A percentile compares a stretch with the other conserved stretches of the same genome.
Conservation (phyloP, 208 protist genomes). For the Trypanosomatidae sp. region DNA sequence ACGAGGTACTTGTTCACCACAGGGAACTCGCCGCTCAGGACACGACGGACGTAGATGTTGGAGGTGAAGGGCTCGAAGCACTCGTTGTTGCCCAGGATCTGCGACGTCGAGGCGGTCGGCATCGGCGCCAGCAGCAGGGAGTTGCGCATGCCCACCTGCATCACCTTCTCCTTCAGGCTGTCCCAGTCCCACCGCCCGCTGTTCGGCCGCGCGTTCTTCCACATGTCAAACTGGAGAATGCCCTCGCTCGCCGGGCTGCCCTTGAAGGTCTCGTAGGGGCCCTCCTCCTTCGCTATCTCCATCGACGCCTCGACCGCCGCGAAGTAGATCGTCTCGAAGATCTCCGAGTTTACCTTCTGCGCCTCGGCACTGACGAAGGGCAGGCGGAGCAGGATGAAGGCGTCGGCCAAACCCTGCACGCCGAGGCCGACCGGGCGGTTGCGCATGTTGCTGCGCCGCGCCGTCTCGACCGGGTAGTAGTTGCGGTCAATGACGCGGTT, state of each 20-base stretch:
- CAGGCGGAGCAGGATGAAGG: slow-evolving; percentile 95
- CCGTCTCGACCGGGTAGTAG: slow-evolving; percentile 98
- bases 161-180: slow-evolving; percentile 89
- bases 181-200: slow-evolving; percentile 97
- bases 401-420: slow-evolving; percentile 99
- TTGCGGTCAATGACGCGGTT: slow-evolving; percentile 99
- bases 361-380: slow-evolving; percentile 96
- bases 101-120: slow-evolving; percentile 99
- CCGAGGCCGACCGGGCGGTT: slow-evolving; percentile 99
- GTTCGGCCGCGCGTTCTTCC: slow-evolving; percentile 75
- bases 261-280: slow-evolving; percentile 94
- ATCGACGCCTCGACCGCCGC: slow-evolving; percentile 89
- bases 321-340: slow-evolving; percentile 99
- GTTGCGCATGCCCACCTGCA: slow-evolving; percentile 96
- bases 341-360: slow-evolving; percentile 95
- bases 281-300: slow-evolving; percentile 93
- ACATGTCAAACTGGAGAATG: slow-evolving; percentile 99
- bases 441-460: slow-evolving; percentile 94
- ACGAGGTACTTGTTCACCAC: slow-evolving; percentile 99
- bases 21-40: slow-evolving; percentile 98
- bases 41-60: slow-evolving; percentile 98
- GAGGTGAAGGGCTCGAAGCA: slow-evolving; percentile 99
- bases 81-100: slow-evolving; percentile 99
- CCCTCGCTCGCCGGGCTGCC: slow-evolving; percentile 96
- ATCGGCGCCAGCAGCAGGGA: slow-evolving; percentile 98